Base-by-base conservation (phyloP, 2,329 filamentous ascomycete genomes). In the Colletotrichum lini region DNA sequence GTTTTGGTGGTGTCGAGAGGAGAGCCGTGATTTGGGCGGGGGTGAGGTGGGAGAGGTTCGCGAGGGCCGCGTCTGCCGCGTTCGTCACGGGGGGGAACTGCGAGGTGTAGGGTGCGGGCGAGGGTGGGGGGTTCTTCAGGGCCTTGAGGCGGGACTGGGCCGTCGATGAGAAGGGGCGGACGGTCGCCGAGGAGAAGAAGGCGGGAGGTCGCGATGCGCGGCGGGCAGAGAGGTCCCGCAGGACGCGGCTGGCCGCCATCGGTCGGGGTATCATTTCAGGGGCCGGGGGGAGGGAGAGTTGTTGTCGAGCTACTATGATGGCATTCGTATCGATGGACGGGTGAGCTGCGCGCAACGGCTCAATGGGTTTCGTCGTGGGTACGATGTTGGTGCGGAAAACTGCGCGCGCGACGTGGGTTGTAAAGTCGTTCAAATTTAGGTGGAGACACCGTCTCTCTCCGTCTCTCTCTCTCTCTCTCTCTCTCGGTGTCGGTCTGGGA, bases 11-110 rank as follows among this genome's bases (percentile, higher is more conserved):
- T 1, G 59, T 56, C 47, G 67, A 68, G 50, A 74, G 71, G 73
- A 74, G 73, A 60, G 73, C 58, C 6, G 67, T 67, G 16, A 74
- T 73, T 40, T 74, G 73, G 18, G 49, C 67, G 15, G 73, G 73
- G 10, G 73, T 63, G 18, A 74, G 73, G 54, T 67, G 67, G 26
- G 73, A 73, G 52, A 74, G 73, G 56, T 73, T 74, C 49, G 61
- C 40, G 45, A 74, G 73, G 40, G 71, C 67, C 3, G 60, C 53
- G 52, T 70, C 52, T 21, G 30, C 30, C 30, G 30, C 30, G 30
- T 35, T 35, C 30, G 30, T 8, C 30, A 66, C 68, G 45, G 65
- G 58, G 12, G 53, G 65, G 13, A 38, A 23, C 26, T 68, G 44
- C 61, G 62, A 49, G 7, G 54, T 26, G 2, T 45, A 49, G 4